Evolutionary conservation across 2,329 filamentous ascomycete genomes (phyloP).

Genomic region (Sporothrix brasiliensis): DNA sequence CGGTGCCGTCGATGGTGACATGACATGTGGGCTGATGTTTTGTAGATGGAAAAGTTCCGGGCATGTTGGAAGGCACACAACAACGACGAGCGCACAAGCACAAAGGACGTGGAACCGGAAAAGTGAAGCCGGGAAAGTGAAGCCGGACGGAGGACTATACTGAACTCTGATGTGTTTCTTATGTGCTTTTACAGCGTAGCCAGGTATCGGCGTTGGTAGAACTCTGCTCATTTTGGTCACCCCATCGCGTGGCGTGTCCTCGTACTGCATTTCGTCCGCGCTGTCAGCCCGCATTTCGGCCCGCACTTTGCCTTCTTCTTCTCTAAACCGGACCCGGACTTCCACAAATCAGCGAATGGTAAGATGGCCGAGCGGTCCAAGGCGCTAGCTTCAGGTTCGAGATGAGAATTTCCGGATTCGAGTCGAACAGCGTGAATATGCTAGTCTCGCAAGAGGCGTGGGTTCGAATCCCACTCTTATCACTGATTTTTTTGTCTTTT

Average conservation of each 20-base stretch:
- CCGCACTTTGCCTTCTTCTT: neutral
- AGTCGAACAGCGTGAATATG: slow-evolving; percentile 17
- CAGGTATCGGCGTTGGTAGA: neutral
- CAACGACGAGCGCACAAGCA: slow-evolving; percentile 80
- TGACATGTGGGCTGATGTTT: slow-evolving; percentile 8
- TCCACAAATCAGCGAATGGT: slow-evolving; percentile 17
- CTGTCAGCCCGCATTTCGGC: neutral
- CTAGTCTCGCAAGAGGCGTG: slow-evolving; percentile 28
- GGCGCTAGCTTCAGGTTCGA: slow-evolving; percentile 26
- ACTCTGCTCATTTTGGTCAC: slow-evolving; percentile 23
- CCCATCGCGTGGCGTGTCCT: too few species aligned
- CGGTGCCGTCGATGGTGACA: too few species aligned
- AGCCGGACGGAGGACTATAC: too few species aligned
- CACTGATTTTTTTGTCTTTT: slow-evolving; percentile 17
- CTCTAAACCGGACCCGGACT: neutral
- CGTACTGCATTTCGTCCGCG: neutral
- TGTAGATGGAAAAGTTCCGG: slow-evolving; percentile 84
- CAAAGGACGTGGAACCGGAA: slow-evolving; percentile 61
- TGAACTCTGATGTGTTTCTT: slow-evolving; percentile 10
- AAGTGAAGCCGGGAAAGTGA: neutral
- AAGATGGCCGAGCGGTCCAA: slow-evolving; percentile 28
- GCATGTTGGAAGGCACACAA: slow-evolving; percentile 89
- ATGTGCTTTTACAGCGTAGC: neutral
- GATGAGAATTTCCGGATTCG: slow-evolving; percentile 24
- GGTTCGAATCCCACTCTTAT: slow-evolving; percentile 29